These are phyloP conservation scores for Syzygium jambos DNA, from an alignment of 345 rosid genomes.

Conservation along the genomic window DNA sequence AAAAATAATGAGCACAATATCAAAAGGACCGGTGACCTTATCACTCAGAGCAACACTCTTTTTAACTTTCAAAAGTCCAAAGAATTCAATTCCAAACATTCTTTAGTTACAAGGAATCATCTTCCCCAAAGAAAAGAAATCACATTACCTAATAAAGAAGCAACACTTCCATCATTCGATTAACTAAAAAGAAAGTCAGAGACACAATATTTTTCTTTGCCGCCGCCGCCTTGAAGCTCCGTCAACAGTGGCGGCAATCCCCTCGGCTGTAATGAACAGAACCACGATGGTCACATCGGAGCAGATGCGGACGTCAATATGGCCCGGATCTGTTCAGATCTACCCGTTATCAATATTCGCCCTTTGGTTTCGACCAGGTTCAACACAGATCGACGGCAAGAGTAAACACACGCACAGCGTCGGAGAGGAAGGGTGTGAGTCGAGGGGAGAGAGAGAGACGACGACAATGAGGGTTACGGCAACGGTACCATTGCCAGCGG, in stretches of 20 bases:
- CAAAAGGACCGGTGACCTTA: neutral
- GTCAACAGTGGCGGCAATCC: neutral
- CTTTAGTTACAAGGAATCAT: neutral
- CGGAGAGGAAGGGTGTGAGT: neutral
- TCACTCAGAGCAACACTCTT: neutral
- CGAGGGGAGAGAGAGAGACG: neutral
- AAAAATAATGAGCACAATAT: neutral
- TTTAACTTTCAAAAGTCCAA: neutral
- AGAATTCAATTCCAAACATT: neutral
- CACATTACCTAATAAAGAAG: neutral
- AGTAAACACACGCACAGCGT: neutral
- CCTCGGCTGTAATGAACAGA: neutral
- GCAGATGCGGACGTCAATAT: neutral
- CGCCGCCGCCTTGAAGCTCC: neutral
- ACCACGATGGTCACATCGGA: neutral
- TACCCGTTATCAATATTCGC: neutral
- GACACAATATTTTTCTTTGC: neutral
- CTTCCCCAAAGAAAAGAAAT: neutral
- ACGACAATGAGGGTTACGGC: neutral
- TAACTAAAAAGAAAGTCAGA: neutral
- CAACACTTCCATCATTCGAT: neutral
- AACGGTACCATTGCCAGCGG: neutral
- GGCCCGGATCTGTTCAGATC: neutral
- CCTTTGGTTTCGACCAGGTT: neutral
- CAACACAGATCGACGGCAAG: neutral